These are phyloP conservation scores for Musa beccarii DNA, from an alignment of 176 grass and related monocot species.

Conservation along the genomic window DNA sequence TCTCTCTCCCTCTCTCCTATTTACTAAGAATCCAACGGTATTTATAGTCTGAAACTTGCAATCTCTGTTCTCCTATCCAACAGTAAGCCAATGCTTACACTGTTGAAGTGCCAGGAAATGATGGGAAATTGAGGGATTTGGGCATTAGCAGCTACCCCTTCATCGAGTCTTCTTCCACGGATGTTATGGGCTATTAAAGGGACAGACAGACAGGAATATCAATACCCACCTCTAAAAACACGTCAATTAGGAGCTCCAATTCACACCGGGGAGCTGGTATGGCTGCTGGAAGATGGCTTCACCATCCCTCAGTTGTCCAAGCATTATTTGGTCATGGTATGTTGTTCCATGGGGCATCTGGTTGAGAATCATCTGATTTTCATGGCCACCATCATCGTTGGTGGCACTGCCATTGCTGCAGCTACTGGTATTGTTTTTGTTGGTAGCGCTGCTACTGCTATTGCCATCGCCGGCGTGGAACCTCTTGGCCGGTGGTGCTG, in stretches of 20 bases:
- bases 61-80: no score
- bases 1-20: no score
- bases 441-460: conserved; percentile 8
- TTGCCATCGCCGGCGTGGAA: conserved; percentile 20
- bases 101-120: no score
- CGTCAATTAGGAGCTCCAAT: conserved; percentile 54
- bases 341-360: conserved; percentile 11
- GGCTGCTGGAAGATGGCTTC: conserved; percentile 46
- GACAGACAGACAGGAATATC: no score
- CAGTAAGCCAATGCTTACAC: no score
- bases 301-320: conserved; percentile 24
- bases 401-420: conserved; percentile 23
- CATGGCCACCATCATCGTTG: conserved; percentile 21
- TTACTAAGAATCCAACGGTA: no score
- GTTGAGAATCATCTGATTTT: conserved; percentile 23
- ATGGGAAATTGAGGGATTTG: no score
- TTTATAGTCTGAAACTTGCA: no score
- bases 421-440: conserved; percentile 25
- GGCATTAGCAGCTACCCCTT: no score
- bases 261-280: conserved; percentile 56
- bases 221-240: not conserved
- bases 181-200: not conserved
- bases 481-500: conserved; percentile 35
- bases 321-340: conserved; percentile 25
- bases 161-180: no score